Conservation (phyloP, 495 filamentous ascomycete genomes). For the Hypoxylon perforatum region DNA sequence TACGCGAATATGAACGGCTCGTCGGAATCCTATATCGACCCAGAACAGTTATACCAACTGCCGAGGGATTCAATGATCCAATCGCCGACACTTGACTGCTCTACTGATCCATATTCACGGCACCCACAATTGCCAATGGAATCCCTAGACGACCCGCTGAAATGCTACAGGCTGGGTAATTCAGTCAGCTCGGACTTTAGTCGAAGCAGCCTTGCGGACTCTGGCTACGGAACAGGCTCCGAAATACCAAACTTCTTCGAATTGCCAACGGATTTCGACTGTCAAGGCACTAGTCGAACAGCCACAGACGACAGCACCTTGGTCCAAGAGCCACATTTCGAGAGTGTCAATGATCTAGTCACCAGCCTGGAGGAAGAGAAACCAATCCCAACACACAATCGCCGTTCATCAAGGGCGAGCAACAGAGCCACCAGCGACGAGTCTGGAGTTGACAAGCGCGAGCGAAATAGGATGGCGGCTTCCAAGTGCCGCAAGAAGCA, state of each 20-base stretch:
- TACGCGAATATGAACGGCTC: constrained; percentile 28
- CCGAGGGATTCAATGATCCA: constrained; percentile 2
- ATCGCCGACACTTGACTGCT: constrained; percentile 4
- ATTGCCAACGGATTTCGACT: constrained; percentile 2
- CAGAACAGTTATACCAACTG: constrained; percentile 9
- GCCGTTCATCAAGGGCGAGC: constrained; percentile 29
- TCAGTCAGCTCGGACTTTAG: background rate
- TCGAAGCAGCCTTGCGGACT: constrained; percentile 5
- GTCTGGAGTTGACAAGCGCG: constrained; percentile 31
- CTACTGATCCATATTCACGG: constrained; percentile 1
- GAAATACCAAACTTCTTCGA: constrained; percentile 14
- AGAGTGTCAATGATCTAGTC: background rate
- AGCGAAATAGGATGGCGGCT: constrained; percentile 40
- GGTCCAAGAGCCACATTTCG: background rate
- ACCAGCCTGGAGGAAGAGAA: background rate
- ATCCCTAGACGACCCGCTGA: constrained; percentile 10
- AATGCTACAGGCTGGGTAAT: constrained; percentile 5
- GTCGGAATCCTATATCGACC: constrained; percentile 9
- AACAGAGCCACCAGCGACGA: constrained; percentile 35
- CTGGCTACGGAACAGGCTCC: background rate
- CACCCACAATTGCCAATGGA: constrained; percentile 15
- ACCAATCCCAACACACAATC: background rate
- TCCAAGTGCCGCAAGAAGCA: constrained; percentile 45
- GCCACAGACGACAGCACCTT: background rate
- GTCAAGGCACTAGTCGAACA: background rate